A percentile compares a stretch with the other conserved stretches of the same genome.
Evolutionary conservation across 2,329 filamentous ascomycete genomes (phyloP).

Genomic region (Pseudocercospora eumusae): DNA sequence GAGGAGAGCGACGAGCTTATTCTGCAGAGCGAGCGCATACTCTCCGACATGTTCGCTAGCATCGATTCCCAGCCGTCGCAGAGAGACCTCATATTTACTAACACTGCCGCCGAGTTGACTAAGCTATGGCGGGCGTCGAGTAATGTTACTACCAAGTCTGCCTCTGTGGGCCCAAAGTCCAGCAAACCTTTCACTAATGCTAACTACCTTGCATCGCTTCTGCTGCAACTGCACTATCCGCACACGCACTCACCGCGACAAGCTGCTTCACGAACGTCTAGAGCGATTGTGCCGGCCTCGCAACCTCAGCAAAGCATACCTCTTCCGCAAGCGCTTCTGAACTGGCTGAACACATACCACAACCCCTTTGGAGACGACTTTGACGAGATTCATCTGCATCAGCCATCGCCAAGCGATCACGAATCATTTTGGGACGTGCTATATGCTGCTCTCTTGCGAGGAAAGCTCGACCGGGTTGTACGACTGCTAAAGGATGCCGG

Average conservation of each 20-base stretch:
- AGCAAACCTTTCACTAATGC: constrained; percentile 69
- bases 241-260: constrained; percentile 39
- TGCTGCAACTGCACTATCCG: constrained; percentile 77
- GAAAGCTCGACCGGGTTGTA: constrained; percentile 68
- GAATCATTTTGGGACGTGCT: constrained; percentile 82
- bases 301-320: constrained; percentile 16
- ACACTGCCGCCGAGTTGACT: constrained; percentile 34
- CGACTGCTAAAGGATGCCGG: constrained; percentile 71
- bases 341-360: constrained; percentile 79
- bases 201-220: constrained; percentile 72
- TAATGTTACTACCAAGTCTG: constrained; percentile 33
- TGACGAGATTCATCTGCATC: constrained; percentile 62
- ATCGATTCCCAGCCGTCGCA: constrained; percentile 35
- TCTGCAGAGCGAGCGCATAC: constrained; percentile 70
- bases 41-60: constrained; percentile 48
- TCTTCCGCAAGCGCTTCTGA: constrained; percentile 74
- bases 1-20: constrained; percentile 72
- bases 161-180: constrained; percentile 46
- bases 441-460: constrained; percentile 72
- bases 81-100: constrained; percentile 19
- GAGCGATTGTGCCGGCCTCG: constrained; percentile 43
- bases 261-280: constrained; percentile 2
- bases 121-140: constrained; percentile 35
- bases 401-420: constrained; percentile 74
- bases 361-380: constrained; percentile 69